Evolutionary conservation across 1,284 basidiomycete species (phyloP).

Genomic region (Xerocomus tenax): DNA sequence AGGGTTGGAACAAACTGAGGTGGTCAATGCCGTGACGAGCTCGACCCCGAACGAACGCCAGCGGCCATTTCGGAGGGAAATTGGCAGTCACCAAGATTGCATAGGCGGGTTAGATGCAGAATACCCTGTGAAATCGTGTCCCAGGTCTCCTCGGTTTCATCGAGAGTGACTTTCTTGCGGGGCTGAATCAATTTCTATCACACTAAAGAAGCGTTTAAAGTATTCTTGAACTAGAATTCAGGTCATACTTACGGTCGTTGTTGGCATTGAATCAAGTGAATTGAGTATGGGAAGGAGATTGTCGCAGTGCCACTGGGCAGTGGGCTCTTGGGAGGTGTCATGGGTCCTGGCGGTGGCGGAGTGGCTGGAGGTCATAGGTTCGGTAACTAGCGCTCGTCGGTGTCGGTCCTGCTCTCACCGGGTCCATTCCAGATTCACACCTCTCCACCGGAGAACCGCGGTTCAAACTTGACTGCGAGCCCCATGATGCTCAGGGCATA

Average conservation of each 20-base stretch:
- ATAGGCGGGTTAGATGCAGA: slow-evolving; percentile 45
- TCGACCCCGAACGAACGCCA: slow-evolving; percentile 47
- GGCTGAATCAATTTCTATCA: slow-evolving; percentile 36
- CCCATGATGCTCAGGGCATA: no score
- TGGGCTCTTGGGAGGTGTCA: no score
- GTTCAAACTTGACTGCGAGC: no score
- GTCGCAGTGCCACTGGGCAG: no score
- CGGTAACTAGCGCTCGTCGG: no score
- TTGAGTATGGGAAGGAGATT: not conserved
- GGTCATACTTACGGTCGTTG: slow-evolving; percentile 22
- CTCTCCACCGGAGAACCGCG: no score
- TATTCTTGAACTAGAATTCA: fast-evolving
- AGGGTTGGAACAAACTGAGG: no score
- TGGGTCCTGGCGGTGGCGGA: no score
- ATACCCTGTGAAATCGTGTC: slow-evolving; percentile 60
- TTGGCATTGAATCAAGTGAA: slow-evolving; percentile 23
- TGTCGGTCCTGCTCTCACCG: no score
- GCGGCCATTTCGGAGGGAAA: slow-evolving; percentile 49
- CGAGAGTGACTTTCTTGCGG: slow-evolving; percentile 41
- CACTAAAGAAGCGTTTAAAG: slow-evolving; percentile 26
- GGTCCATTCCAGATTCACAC: no score
- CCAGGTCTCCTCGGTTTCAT: slow-evolving; percentile 80
- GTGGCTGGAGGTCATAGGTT: no score
- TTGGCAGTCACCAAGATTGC: slow-evolving; percentile 49
- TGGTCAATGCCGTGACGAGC: no score